A percentile compares a stretch with the other conserved stretches of the same genome.
These are phyloP conservation scores for Sporothrix mexicana DNA, from an alignment of 2,329 filamentous ascomycete species.

Conservation along the genomic window DNA sequence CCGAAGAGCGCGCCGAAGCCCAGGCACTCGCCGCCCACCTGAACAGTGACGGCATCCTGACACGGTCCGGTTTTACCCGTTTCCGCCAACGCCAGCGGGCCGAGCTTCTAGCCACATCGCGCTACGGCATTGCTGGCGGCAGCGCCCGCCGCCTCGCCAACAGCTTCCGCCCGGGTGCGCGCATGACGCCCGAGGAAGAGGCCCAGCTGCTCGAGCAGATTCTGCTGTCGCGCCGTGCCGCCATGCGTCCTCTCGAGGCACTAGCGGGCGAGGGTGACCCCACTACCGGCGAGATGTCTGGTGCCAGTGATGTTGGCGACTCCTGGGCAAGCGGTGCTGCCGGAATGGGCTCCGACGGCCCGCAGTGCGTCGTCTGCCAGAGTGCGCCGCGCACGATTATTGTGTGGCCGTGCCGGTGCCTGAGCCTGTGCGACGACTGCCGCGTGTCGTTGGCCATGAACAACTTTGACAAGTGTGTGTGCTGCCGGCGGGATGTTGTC, in stretches of 20 bases:
- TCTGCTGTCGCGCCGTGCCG: conserved; percentile 57
- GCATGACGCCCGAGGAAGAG: conserved; percentile 63
- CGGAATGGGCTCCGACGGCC: conserved; percentile 72
- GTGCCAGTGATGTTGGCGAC: conserved; percentile 8
- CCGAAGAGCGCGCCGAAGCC: conserved; percentile 81
- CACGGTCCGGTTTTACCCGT: conserved; percentile 76
- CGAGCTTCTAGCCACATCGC: conserved; percentile 61
- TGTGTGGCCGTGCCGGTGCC: conserved; percentile 94
- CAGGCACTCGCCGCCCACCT: conserved; percentile 81
- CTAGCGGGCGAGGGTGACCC: not conserved
- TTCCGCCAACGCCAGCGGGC: conserved; percentile 72
- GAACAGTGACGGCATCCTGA: conserved; percentile 72
- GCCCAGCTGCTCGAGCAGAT: conserved; percentile 66
- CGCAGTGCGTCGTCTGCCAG: conserved; percentile 94
- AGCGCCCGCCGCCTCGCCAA: conserved; percentile 39
- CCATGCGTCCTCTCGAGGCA: conserved; percentile 25
- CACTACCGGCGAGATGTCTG: not conserved
- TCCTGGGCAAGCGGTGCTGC: conserved; percentile 73
- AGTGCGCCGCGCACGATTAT: conserved; percentile 84
- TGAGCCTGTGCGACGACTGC: conserved; percentile 94
- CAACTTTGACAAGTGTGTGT: conserved; percentile 96
- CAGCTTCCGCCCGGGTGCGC: conserved; percentile 45
- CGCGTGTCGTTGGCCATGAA: conserved; percentile 92
- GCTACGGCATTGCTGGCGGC: conserved; percentile 42
- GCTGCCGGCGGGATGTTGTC: conserved; percentile 84